phyloP scores from a whole-genome alignment of 352 stramenopile genomes.

The Pythium insidiosum region DNA sequence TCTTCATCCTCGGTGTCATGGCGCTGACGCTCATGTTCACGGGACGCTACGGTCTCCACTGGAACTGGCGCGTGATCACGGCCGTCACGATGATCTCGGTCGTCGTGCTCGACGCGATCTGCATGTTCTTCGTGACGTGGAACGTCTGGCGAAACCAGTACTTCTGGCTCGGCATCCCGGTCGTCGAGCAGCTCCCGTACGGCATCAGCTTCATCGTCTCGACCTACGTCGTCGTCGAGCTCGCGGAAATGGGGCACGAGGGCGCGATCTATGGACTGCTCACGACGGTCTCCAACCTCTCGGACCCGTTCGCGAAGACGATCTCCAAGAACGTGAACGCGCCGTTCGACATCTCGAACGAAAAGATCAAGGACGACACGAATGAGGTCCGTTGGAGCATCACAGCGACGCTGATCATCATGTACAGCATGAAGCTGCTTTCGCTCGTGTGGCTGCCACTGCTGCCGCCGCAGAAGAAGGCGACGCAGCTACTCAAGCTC shows the following conservation, averaged over 20 bases:
- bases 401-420: conserved; percentile 19
- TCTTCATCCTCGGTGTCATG: conserved; percentile 15
- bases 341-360: conserved; percentile 18
- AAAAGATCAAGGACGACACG: conserved; percentile 20
- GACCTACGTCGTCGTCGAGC: too few relatives aligned
- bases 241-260: conserved; percentile 24
- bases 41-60: conserved; percentile 16
- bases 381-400: conserved; percentile 17
- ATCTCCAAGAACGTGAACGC: conserved; percentile 23
- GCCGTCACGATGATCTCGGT: conserved; percentile 20
- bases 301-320: conserved; percentile 17
- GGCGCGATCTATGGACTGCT: conserved; percentile 24
- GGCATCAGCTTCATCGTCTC: conserved; percentile 22
- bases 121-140: conserved; percentile 22
- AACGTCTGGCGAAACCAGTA: conserved; percentile 26
- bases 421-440: conserved; percentile 22
- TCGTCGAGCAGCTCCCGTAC: conserved; percentile 21
- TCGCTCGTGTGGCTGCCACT: conserved; percentile 17
- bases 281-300: conserved; percentile 24
- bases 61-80: too few relatives aligned
- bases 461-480: conserved; percentile 20
- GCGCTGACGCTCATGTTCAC: conserved; percentile 16
- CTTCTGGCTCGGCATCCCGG: conserved; percentile 24
- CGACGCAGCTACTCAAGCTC: conserved; percentile 17
- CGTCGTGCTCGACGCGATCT: conserved; percentile 18